Percentiles rank a stretch among this genome's conserved stretches.
Evolutionary conservation across 768 basidiomycete genomes (phyloP).

Genomic region (Stropharia rugosoannulata): DNA sequence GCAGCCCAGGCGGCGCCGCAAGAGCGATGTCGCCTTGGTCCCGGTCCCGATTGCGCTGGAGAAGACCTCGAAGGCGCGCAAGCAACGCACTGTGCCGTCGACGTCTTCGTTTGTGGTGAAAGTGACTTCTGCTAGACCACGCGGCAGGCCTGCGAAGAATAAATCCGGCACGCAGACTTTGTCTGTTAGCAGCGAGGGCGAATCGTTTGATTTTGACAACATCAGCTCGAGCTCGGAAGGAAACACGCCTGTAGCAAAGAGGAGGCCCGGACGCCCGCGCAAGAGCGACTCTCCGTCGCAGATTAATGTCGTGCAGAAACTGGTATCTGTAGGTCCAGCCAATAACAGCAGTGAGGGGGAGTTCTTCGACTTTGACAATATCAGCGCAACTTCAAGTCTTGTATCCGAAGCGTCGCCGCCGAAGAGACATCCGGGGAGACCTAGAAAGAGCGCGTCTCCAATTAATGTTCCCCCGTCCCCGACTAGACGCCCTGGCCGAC

Average conservation of each 20-base stretch:
- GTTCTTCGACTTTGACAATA: conserved; percentile 2
- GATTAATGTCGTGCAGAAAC: too few species aligned
- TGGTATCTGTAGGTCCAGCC: background rate
- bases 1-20: conserved; percentile 9
- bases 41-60: background rate
- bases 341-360: conserved; percentile 1
- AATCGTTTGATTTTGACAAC: conserved; percentile 16
- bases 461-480: too few species aligned
- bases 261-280: conserved; percentile 12
- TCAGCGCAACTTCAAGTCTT: background rate
- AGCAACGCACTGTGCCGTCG: background rate
- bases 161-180: background rate
- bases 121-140: background rate
- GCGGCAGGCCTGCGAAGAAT: background rate
- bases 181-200: conserved; percentile 15
- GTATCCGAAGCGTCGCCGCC: background rate
- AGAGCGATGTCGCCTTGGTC: background rate
- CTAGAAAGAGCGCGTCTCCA: background rate
- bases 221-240: conserved; percentile 14
- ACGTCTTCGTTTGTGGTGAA: background rate
- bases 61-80: background rate
- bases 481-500: too few species aligned
- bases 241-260: conserved; percentile 6
- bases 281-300: background rate
- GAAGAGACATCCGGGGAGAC: conserved; percentile 7